These are phyloP conservation scores for Eimeria maxima DNA, from an alignment of 169 alveolate species.

Conservation along the genomic window DNA sequence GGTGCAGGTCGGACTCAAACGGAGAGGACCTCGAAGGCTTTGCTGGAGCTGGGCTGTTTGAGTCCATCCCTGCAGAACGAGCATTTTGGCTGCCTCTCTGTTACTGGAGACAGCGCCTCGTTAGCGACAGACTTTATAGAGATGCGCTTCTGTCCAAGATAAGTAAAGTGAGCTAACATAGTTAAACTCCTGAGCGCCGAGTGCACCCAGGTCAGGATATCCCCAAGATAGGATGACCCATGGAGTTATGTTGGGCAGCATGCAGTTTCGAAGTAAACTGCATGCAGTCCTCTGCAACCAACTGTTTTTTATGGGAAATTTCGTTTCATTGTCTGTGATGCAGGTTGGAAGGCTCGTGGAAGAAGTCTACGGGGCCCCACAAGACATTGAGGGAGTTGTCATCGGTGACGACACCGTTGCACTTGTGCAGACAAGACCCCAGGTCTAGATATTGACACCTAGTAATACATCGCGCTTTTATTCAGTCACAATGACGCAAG, in stretches of 20 bases:
- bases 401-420: constrained; percentile 76
- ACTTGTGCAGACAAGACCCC: constrained; percentile 79
- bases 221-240: no score
- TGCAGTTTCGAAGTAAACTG: not conserved
- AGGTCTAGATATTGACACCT: constrained; percentile 5
- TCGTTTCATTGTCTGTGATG: not conserved
- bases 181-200: not conserved
- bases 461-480: not conserved
- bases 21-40: constrained; percentile 96
- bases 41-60: constrained; percentile 97
- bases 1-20: constrained; percentile 94
- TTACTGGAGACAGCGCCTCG: constrained; percentile 78
- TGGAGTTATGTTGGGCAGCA: not conserved
- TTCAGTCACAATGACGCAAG: not conserved
- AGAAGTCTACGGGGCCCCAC: constrained; percentile 72
- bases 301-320: not conserved
- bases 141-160: constrained; percentile 46
- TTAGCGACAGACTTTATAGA: constrained; percentile 66
- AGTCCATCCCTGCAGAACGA: constrained; percentile 91
- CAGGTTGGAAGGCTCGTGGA: constrained; percentile 73
- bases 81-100: constrained; percentile 58
- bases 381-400: constrained; percentile 81
- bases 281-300: not conserved
- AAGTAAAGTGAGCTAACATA: constrained; percentile 36
- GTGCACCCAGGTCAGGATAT: not conserved